Base-by-base conservation (phyloP, 1,139 yeast genomes). In the Yamadazyma atmosphaerica region DNA sequence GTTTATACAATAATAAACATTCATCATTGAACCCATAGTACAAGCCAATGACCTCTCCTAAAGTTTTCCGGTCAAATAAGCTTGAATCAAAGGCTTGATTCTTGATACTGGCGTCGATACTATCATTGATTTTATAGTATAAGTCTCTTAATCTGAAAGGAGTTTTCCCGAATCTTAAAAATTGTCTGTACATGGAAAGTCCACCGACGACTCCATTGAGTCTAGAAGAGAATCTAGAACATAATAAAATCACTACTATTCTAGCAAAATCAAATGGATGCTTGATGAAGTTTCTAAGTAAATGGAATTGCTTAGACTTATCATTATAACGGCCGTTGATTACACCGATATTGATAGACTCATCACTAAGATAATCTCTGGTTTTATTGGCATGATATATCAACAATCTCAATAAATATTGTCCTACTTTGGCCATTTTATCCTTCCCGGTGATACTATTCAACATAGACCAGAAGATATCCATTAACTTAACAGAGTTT, bases 161-260 rank as follows among this genome's bases (percentile, higher is more conserved):
- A 11, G 86, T 72, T 39, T 81, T 79, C 32, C 92, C 92, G 47
- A 83, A 83, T 50, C 94, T 68, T 44, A 84, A 62, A 43, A 81
- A 72, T 53, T 83, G 89, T 57, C 94, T 71, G 56, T 81, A 85
- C 25, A 75, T 65, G 5, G 81, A 72, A 34, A 84, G 60, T 19
- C 79, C 80, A 14, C 59, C 59, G 9, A 78, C 74, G 42, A 80
- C 57, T 3, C 77, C 80, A 2, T 49, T 44, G 29, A 56, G 46
- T 34, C 55, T 45, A 12, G 39, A 39, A 9, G 56, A 34, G 60
- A 68, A 54, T 59, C 74, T 50, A 50, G 61, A 45, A 60, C 71
- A 50, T 60, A 71, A 56, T 40, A 68, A 44, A 32, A 69, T 62
- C 35, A 60, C 48, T 4, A 75, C 51, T 2, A 72, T 56, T 35